Conservation (phyloP, 495 filamentous ascomycete genomes). For the Paragyromitra xinjiangensis region DNA sequence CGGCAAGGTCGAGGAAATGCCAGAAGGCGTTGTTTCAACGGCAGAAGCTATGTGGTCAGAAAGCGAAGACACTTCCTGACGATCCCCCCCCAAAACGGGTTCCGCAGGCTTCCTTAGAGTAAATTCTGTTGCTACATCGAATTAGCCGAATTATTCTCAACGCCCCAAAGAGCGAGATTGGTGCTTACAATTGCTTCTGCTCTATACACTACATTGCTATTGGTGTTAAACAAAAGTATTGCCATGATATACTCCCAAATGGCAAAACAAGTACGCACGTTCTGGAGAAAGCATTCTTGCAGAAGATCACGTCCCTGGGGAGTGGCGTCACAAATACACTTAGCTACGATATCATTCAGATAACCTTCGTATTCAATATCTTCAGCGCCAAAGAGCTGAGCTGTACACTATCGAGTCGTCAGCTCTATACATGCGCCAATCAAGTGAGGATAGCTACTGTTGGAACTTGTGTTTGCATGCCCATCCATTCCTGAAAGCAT, state of each 20-base stretch:
- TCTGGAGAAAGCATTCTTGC: conserved; percentile 17
- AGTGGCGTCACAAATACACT: conserved; percentile 14
- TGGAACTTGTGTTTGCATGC: not conserved
- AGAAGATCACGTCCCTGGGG: conserved; percentile 4
- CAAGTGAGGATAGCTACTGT: not conserved
- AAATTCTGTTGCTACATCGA: not conserved
- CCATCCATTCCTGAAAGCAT: not conserved
- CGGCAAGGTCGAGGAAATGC: not conserved
- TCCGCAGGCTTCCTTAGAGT: conserved; percentile 3
- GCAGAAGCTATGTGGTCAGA: not conserved
- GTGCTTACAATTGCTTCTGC: not conserved
- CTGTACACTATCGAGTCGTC: conserved; percentile 10
- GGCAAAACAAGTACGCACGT: conserved; percentile 11
- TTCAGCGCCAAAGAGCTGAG: not conserved
- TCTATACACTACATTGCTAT: conserved; percentile 6
- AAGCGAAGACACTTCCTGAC: not conserved
- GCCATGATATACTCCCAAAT: not conserved
- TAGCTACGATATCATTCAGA: not conserved
- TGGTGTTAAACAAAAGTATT: not conserved
- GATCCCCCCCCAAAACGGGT: conserved; percentile 3
- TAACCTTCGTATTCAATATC: not conserved
- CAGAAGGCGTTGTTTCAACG: not conserved
- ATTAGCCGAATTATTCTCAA: not conserved
- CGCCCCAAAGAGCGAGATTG: not conserved
- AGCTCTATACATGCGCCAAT: not conserved